Evolutionary conservation across 2,329 filamentous ascomycete genomes (phyloP).

Genomic region (Sphaerulina musiva): DNA sequence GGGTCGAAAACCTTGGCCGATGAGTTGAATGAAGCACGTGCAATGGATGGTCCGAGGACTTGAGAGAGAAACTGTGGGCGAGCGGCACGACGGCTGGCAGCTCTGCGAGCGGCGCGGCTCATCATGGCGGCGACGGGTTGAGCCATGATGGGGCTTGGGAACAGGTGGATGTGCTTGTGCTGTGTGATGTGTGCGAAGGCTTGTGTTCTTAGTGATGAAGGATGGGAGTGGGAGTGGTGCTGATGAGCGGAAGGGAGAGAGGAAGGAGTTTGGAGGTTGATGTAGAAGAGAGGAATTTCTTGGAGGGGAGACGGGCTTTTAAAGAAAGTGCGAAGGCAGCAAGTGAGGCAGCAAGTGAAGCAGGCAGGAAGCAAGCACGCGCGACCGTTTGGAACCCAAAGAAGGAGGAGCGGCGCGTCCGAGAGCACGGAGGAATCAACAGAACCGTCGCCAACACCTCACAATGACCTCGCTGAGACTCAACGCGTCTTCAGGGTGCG

Average conservation of each 20-base stretch:
- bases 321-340: background rate
- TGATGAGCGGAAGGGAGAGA: background rate
- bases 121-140: conserved; percentile 14
- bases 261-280: background rate
- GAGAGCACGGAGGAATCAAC: too few species aligned
- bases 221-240: background rate
- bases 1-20: conserved; percentile 23
- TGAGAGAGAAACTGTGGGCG: conserved; percentile 15
- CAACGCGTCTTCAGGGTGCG: background rate
- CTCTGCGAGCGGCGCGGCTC: conserved; percentile 18
- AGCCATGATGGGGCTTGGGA: background rate
- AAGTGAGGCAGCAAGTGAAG: background rate
- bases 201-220: background rate
- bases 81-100: conserved; percentile 13
- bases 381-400: too few species aligned
- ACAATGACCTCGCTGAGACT: background rate
- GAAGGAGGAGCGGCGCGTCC: too few species aligned
- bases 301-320: background rate
- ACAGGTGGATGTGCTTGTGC: background rate
- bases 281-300: too few species aligned
- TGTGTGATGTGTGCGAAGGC: background rate
- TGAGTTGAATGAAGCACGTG: conserved; percentile 24
- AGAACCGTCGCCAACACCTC: background rate
- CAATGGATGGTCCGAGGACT: conserved; percentile 13
- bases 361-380: too few species aligned